Evolutionary conservation across 441 rosid genomes (phyloP).

Genomic region (Hura crepitans): DNA sequence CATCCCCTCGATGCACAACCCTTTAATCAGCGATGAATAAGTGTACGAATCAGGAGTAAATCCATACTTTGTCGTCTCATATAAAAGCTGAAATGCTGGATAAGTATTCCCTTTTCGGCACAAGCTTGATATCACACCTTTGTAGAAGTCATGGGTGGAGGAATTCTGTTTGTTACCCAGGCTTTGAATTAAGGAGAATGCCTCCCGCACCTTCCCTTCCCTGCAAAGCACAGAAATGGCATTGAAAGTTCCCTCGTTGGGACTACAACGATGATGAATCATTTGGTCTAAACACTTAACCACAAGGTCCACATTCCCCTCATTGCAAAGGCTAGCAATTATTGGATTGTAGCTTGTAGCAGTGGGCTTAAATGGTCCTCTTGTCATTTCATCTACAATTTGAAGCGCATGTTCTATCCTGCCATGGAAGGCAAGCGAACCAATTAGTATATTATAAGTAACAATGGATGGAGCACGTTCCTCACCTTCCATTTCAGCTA

Average conservation of each 20-base stretch:
- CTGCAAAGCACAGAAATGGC: slow-evolving; percentile 58
- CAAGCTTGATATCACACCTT: slow-evolving; percentile 51
- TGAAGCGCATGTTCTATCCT: slow-evolving; percentile 56
- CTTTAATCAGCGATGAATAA: slow-evolving; percentile 68
- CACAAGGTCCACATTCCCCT: slow-evolving; percentile 59
- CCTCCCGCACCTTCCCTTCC: slow-evolving; percentile 54
- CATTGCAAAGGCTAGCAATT: slow-evolving; percentile 48
- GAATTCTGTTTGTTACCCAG: slow-evolving; percentile 48
- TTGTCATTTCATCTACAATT: slow-evolving; percentile 59
- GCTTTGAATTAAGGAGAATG: slow-evolving; percentile 67
- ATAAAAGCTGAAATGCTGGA: slow-evolving; percentile 65
- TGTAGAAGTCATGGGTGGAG: slow-evolving; percentile 51
- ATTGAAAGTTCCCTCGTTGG: slow-evolving; percentile 71
- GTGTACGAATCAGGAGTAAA: slow-evolving; percentile 64
- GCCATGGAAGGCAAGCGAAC: slow-evolving; percentile 71
- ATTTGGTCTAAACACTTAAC: slow-evolving; percentile 62
- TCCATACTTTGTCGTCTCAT: slow-evolving; percentile 59
- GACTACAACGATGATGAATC: slow-evolving; percentile 49
- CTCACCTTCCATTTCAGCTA: slow-evolving; percentile 71
- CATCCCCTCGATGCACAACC: slow-evolving; percentile 79
- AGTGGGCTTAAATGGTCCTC: slow-evolving; percentile 42
- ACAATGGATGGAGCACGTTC: slow-evolving; percentile 54
- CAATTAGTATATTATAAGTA: slow-evolving; percentile 65
- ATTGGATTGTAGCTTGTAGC: slow-evolving; percentile 74
- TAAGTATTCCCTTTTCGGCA: slow-evolving; percentile 76